Evolutionary conservation across 208 protist species (phyloP).

Genomic region (Leishmania mexicana): DNA sequence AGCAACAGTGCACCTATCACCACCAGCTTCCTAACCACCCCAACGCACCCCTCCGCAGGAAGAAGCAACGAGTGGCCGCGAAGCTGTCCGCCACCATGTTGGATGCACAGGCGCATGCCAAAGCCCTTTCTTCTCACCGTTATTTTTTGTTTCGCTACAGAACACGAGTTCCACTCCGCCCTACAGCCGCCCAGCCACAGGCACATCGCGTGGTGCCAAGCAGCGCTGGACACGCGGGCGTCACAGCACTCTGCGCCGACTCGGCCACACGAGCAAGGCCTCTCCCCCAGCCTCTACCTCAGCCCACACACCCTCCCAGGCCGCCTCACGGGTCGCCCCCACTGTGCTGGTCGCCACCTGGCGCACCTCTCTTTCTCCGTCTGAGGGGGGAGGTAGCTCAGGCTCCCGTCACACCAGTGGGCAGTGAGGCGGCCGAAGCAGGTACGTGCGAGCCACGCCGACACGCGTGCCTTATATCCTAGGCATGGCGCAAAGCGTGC

Average conservation of each 20-base stretch:
- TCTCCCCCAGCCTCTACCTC: no score
- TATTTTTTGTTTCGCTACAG: neutral
- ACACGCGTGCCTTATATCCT: neutral
- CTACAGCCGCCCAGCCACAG: neutral
- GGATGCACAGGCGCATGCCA: neutral
- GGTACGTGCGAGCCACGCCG: neutral
- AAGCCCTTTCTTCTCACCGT: neutral
- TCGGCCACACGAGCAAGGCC: no score
- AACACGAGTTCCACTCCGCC: neutral
- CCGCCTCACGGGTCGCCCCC: no score
- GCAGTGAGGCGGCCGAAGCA: neutral
- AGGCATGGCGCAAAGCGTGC: neutral
- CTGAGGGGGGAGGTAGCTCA: neutral
- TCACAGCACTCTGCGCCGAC: neutral
- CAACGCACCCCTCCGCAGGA: neutral
- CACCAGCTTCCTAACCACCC: neutral
- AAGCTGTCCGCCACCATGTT: neutral
- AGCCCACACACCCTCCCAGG: no score
- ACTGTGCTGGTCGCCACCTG: neutral
- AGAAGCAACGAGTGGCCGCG: no score
- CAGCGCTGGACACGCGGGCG: neutral
- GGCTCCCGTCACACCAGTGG: neutral
- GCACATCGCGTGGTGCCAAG: neutral
- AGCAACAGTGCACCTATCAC: neutral
- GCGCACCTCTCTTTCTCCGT: neutral